A percentile compares a stretch with the other conserved stretches of the same genome.
Conservation (phyloP, 257 asterid species). For the Striga asiatica region DNA sequence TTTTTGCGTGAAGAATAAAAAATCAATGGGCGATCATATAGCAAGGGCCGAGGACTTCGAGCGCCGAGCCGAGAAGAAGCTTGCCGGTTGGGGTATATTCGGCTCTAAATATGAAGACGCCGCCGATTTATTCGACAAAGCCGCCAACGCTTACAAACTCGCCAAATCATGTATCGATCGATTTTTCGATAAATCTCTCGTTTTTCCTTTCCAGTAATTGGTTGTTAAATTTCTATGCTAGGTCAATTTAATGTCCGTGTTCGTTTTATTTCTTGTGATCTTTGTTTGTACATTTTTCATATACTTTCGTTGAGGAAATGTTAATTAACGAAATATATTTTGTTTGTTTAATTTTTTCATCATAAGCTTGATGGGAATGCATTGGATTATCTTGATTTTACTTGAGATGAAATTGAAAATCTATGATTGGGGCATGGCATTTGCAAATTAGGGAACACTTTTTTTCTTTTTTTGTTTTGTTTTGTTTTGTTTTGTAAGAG, state of each 20-base stretch:
- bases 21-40: slow-evolving; percentile 62
- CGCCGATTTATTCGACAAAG: slow-evolving; percentile 76
- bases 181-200: slow-evolving; percentile 2
- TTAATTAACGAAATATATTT: background rate
- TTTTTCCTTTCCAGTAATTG: background rate
- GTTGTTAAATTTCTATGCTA: background rate
- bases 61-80: slow-evolving; percentile 82
- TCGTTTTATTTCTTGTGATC: slow-evolving; percentile 6
- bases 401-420: too few relatives aligned
- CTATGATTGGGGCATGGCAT: slow-evolving; percentile 2
- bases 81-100: slow-evolving; percentile 73
- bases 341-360: background rate
- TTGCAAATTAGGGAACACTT: slow-evolving; percentile 6
- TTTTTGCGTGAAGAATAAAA: slow-evolving; percentile 14
- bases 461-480: too few relatives aligned
- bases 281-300: background rate
- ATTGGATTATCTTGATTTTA: slow-evolving; percentile 1
- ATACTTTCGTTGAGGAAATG: background rate
- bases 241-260: background rate
- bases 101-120: slow-evolving; percentile 89
- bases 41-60: slow-evolving; percentile 77
- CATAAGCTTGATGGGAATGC: background rate
- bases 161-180: slow-evolving; percentile 64
- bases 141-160: slow-evolving; percentile 85
- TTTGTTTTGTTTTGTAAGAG: too few relatives aligned